phyloP scores from a whole-genome alignment of 495 filamentous ascomycete genomes.

The Thozetella sp. region DNA sequence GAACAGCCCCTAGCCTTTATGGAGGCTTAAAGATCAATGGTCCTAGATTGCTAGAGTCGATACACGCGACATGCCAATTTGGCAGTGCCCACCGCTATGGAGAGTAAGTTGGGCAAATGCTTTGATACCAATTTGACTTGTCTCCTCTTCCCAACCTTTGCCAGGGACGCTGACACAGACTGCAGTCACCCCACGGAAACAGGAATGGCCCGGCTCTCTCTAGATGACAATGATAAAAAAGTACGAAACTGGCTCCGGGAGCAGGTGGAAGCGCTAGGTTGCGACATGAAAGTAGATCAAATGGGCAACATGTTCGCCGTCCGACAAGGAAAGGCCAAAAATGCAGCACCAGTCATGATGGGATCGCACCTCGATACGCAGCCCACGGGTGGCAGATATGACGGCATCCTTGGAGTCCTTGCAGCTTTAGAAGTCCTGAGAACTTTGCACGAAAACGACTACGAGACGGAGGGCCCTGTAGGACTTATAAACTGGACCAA shows the following conservation, averaged over 20 bases:
- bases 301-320: slow-evolving; percentile 74
- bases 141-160: neutral
- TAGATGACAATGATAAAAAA: slow-evolving; percentile 68
- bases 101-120: slow-evolving; percentile 4
- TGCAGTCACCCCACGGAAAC: slow-evolving; percentile 37
- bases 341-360: slow-evolving; percentile 55
- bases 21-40: slow-evolving; percentile 54
- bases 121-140: slow-evolving; percentile 9
- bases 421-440: slow-evolving; percentile 70
- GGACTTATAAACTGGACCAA: slow-evolving; percentile 82
- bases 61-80: slow-evolving; percentile 66
- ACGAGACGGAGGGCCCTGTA: slow-evolving; percentile 67
- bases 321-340: slow-evolving; percentile 49
- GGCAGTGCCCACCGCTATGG: slow-evolving; percentile 11
- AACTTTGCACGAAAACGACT: slow-evolving; percentile 63
- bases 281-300: slow-evolving; percentile 40
- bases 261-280: slow-evolving; percentile 62
- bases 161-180: slow-evolving; percentile 6
- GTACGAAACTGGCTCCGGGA: slow-evolving; percentile 74
- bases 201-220: slow-evolving; percentile 51
- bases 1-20: slow-evolving; percentile 4
- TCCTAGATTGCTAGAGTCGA: slow-evolving; percentile 58
- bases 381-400: slow-evolving; percentile 73
- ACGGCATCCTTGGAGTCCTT: slow-evolving; percentile 74
- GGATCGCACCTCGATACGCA: slow-evolving; percentile 78